These are phyloP conservation scores for Tubosaeta sp. DNA, from an alignment of 768 basidiomycete species.

Conservation along the genomic window DNA sequence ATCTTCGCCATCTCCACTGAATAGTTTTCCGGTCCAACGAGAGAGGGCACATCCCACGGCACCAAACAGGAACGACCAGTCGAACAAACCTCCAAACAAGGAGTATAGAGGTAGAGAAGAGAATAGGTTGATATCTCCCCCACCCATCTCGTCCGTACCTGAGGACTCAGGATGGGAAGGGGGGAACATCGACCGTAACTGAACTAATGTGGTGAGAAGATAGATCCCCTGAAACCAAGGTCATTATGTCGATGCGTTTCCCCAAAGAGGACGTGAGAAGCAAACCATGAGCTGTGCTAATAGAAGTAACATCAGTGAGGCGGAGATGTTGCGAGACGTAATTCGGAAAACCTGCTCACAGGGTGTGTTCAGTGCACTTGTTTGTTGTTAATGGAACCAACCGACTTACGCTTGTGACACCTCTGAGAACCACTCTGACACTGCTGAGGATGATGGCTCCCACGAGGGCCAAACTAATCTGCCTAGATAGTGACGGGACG, in stretches of 20 bases:
- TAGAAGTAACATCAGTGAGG: constrained; percentile 70
- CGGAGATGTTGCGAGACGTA: constrained; percentile 64
- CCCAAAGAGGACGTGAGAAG: constrained; percentile 10
- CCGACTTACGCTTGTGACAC: constrained; percentile 53
- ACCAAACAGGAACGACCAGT: constrained; percentile 65
- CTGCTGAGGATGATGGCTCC: constrained; percentile 74
- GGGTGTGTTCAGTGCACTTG: neutral
- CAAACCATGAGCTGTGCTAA: constrained; percentile 81
- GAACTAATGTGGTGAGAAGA: constrained; percentile 76
- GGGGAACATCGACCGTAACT: constrained; percentile 78
- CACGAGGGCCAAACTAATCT: constrained; percentile 64
- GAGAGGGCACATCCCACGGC: constrained; percentile 43
- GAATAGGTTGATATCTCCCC: constrained; percentile 49
- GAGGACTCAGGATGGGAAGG: constrained; percentile 34
- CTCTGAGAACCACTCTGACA: constrained; percentile 63
- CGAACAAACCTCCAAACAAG: constrained; percentile 70
- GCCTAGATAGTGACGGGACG: constrained; percentile 43
- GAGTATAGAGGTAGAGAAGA: constrained; percentile 69
- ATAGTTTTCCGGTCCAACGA: constrained; percentile 50
- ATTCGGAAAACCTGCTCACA: constrained; percentile 51
- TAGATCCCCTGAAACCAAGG: constrained; percentile 61
- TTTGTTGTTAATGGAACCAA: neutral
- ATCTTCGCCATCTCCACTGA: constrained; percentile 17
- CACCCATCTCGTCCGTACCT: constrained; percentile 5
- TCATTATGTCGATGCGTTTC: neutral